Evolutionary conservation across 768 basidiomycete genomes (phyloP).

Genomic region (Crepidotus variabilis): DNA sequence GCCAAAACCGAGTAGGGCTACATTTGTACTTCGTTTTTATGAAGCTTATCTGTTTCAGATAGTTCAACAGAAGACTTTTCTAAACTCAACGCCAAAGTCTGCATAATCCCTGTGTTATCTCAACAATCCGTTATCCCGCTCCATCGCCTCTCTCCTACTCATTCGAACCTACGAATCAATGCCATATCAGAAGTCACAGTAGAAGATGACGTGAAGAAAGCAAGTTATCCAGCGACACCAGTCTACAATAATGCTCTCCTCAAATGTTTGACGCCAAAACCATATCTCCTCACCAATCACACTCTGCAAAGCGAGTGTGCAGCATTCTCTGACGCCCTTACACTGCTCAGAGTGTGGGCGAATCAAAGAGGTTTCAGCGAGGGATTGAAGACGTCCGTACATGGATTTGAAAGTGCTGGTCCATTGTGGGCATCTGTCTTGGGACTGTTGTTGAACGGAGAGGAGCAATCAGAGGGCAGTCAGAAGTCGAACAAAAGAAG

Average conservation of each 20-base stretch:
- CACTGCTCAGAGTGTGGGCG: constrained; percentile 87
- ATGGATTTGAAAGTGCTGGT: constrained; percentile 69
- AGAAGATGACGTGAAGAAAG: constrained; percentile 14
- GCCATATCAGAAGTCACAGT: neutral
- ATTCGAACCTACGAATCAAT: constrained; percentile 49
- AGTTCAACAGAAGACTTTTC: constrained; percentile 52
- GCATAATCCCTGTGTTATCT: constrained; percentile 68
- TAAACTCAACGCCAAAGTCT: constrained; percentile 67
- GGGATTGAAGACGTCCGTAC: constrained; percentile 51
- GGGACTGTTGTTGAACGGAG: constrained; percentile 61
- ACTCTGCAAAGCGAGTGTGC: constrained; percentile 50
- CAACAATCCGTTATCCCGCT: constrained; percentile 59
- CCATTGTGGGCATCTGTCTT: constrained; percentile 67
- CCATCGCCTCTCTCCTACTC: constrained; percentile 67
- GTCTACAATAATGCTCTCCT: constrained; percentile 78
- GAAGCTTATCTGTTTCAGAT: constrained; percentile 32
- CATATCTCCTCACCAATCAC: constrained; percentile 53
- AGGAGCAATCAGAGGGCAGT: constrained; percentile 40
- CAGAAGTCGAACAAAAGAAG: constrained; percentile 37
- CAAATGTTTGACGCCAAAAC: constrained; percentile 40
- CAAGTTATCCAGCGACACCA: constrained; percentile 55
- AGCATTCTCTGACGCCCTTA: constrained; percentile 68
- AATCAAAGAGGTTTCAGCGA: constrained; percentile 77
- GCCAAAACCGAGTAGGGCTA: constrained; percentile 45
- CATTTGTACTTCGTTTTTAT: constrained; percentile 19